Percentiles rank a stretch among this genome's conserved stretches.
phyloP scores from a whole-genome alignment of 1,139 yeast genomes.

The Pichia sp. region DNA sequence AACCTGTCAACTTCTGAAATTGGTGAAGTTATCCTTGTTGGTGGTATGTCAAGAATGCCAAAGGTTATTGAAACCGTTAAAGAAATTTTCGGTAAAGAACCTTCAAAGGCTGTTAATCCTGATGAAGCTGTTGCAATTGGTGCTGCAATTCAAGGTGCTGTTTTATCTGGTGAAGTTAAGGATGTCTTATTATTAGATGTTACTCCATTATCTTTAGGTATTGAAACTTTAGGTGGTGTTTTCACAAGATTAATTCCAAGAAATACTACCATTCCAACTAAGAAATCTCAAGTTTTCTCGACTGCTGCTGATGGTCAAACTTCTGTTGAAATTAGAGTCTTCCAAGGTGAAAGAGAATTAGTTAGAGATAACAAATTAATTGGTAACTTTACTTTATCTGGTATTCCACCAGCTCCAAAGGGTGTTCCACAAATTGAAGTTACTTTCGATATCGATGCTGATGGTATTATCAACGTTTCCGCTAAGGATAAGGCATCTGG shows the following conservation, averaged over 20 bases:
- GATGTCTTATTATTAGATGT: constrained; percentile 93
- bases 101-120: constrained; percentile 98
- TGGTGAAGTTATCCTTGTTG: constrained; percentile 94
- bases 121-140: constrained; percentile 99
- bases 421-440: constrained; percentile 99
- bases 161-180: constrained; percentile 95
- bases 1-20: constrained; percentile 76
- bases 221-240: constrained; percentile 98
- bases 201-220: constrained; percentile 95
- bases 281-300: constrained; percentile 94
- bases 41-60: constrained; percentile 99
- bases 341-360: constrained; percentile 99
- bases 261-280: constrained; percentile 96
- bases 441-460: constrained; percentile 95
- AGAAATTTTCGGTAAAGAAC: constrained; percentile 86
- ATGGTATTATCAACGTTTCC: constrained; percentile 97
- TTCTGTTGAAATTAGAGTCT: constrained; percentile 96
- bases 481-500: constrained; percentile 98
- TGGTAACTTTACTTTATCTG: constrained; percentile 94
- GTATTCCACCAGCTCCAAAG: constrained; percentile 98
- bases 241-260: constrained; percentile 96
- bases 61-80: constrained; percentile 97
- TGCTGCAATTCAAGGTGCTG: constrained; percentile 99
- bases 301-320: constrained; percentile 99
- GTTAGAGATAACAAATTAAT: constrained; percentile 98